Percentiles rank a stretch among this genome's conserved stretches.
These are phyloP conservation scores for Colletotrichum melonis DNA, from an alignment of 2,329 filamentous ascomycete genomes.

Conservation along the genomic window DNA sequence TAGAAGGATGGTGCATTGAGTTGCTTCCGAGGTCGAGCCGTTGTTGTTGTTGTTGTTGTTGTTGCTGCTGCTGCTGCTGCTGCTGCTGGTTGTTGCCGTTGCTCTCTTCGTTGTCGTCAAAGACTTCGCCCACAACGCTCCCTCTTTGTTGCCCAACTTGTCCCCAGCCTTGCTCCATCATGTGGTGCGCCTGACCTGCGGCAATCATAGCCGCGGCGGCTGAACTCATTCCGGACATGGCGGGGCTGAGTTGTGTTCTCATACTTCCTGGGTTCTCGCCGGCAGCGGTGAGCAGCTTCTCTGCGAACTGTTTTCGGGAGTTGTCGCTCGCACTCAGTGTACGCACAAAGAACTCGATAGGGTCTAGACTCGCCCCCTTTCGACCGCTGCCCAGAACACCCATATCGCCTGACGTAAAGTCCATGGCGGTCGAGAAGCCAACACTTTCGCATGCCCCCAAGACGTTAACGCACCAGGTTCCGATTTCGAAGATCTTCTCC, in stretches of 20 bases:
- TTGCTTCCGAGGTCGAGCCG: constrained; percentile 10
- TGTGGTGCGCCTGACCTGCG: neutral
- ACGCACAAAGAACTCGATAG: constrained; percentile 56
- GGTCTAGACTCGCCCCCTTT: constrained; percentile 49
- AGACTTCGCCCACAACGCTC: constrained; percentile 25
- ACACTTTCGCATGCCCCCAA: constrained; percentile 49
- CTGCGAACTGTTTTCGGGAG: constrained; percentile 55
- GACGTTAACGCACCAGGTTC: constrained; percentile 57
- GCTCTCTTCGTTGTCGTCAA: constrained; percentile 28
- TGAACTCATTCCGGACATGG: constrained; percentile 34
- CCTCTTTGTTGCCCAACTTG: constrained; percentile 15
- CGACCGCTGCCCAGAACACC: constrained; percentile 46
- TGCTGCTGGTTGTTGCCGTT: neutral
- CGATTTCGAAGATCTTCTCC: constrained; percentile 62
- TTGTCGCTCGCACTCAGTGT: constrained; percentile 57
- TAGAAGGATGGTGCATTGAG: constrained; percentile 12
- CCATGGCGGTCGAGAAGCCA: constrained; percentile 42
- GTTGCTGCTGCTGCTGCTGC: neutral
- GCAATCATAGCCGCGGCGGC: constrained; percentile 23
- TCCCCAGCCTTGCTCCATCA: constrained; percentile 18
- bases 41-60: neutral
- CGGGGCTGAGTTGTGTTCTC: constrained; percentile 47
- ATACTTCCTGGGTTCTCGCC: constrained; percentile 51
- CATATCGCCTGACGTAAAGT: constrained; percentile 45
- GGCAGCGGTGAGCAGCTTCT: constrained; percentile 54